phyloP scores from a whole-genome alignment of 495 filamentous ascomycete species.

The Penicillium fimorum region DNA sequence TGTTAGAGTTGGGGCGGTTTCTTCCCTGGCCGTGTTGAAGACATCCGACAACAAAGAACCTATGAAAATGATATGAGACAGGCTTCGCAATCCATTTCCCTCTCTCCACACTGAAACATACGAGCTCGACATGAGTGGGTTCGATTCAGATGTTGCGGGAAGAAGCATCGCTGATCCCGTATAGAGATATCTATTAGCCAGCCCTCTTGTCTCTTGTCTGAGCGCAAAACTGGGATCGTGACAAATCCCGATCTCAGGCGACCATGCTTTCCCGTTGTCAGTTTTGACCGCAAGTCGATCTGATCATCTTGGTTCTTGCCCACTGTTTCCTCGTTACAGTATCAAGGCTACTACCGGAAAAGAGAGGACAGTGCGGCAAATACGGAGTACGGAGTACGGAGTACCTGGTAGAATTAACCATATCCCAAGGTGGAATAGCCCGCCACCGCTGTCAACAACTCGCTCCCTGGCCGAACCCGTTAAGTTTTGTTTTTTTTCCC shows the following conservation, averaged over 20 bases:
- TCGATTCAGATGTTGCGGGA: not conserved
- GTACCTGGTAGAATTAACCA: too few relatives aligned
- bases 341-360: not conserved
- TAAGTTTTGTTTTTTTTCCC: not conserved
- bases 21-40: not conserved
- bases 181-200: not conserved
- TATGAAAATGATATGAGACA: not conserved
- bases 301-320: not conserved
- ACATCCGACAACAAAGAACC: not conserved
- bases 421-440: not conserved
- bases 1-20: not conserved
- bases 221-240: too few relatives aligned
- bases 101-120: constrained; percentile 4
- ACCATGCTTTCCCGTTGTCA: not conserved
- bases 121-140: not conserved
- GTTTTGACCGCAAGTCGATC: not conserved
- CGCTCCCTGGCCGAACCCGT: not conserved
- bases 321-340: not conserved
- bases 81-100: not conserved
- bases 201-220: not conserved
- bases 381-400: too few relatives aligned
- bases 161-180: not conserved
- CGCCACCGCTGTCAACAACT: not conserved
- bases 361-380: not conserved
- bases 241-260: too few relatives aligned